Base-by-base conservation (phyloP, 345 rosid genomes). In the Schrenkiella parvula region DNA sequence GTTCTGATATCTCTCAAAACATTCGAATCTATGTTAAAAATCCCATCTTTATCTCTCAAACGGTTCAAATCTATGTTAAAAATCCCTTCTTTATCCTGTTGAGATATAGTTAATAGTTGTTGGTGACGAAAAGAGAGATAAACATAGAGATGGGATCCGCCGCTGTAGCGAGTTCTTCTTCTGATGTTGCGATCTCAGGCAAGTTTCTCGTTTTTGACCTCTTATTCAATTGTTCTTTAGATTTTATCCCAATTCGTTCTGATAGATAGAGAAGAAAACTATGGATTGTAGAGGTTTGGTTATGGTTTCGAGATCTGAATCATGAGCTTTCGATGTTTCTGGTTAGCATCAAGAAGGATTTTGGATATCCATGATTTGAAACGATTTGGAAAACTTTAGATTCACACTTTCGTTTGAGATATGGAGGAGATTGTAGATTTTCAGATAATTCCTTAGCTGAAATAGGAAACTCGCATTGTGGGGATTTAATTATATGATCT, bases 101-200 rank as follows among this genome's bases (percentile, higher is more conserved):
- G 61, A 69, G 32, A 28, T 29, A 38, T 50, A 46, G 42, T 56
- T 61, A 6, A 5, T 47, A 41, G 29, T 52, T 52, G 48, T 54
- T 68, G 41, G 51, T 55, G 44, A n/a, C 37, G 35, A 37, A 26
- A 14, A 31, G 18, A 44, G 59, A 57, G 13, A 22, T 22, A 54
- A 7, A 59, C 29, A 52, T 39, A 74, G 48, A 53, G 48, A 76
- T 76, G 80, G 80, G 79, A 68, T 68, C 79, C 41, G 79, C 74
- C 21, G 48, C 58, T 1, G 50, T 18, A 1, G 57, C 74, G 0
- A 60, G 15, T 63, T 69, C 79, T 63, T 76, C 79, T 68, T 53
- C 70, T 35, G 75, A 76, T 76, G 39, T 29, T 43, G 60, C 75
- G 35, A 64, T 76, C 75, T 70, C 80, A 63, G 80, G 80, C 64